Percentiles rank a stretch among this genome's conserved stretches.
These are phyloP conservation scores for Vanrija humicola DNA, from an alignment of 1,284 basidiomycete species.

Conservation along the genomic window DNA sequence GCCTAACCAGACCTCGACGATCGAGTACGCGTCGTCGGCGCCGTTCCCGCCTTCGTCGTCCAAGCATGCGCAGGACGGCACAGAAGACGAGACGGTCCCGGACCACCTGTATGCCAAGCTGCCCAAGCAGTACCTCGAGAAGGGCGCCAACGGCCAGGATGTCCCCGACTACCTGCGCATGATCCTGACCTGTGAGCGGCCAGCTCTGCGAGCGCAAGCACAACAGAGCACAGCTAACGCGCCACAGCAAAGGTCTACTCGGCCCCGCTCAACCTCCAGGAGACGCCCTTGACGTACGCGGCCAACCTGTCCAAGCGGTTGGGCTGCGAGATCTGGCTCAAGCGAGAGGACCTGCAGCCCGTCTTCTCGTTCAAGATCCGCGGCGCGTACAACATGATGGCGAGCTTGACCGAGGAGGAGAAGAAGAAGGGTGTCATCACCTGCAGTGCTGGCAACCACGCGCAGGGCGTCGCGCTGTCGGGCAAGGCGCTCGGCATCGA, in stretches of 20 bases:
- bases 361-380: slow-evolving; percentile 99
- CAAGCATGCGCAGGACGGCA: slow-evolving; percentile 31
- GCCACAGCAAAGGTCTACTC: slow-evolving; percentile 78
- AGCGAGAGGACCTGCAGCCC: slow-evolving; percentile 96
- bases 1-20: slow-evolving; percentile 14
- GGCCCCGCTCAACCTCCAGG: slow-evolving; percentile 64
- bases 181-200: slow-evolving; percentile 65
- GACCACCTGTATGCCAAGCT: slow-evolving; percentile 46
- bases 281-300: slow-evolving; percentile 85
- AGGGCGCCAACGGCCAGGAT: slow-evolving; percentile 23
- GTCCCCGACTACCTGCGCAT: slow-evolving; percentile 91
- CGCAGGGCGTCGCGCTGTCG: slow-evolving; percentile 95
- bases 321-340: slow-evolving; percentile 88
- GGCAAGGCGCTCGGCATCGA: slow-evolving; percentile 81
- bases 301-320: slow-evolving; percentile 79
- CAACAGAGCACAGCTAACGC: background rate
- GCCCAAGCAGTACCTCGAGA: slow-evolving; percentile 40
- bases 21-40: slow-evolving; percentile 49
- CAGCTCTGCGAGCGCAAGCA: background rate
- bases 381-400: slow-evolving; percentile 99
- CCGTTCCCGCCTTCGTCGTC: slow-evolving; percentile 35
- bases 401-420: slow-evolving; percentile 77
- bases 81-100: slow-evolving; percentile 39
- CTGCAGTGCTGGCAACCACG: slow-evolving; percentile 97
- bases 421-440: slow-evolving; percentile 97